These are phyloP conservation scores for Cladosporium cucumerinum DNA, from an alignment of 2,329 filamentous ascomycete species.

Conservation along the genomic window DNA sequence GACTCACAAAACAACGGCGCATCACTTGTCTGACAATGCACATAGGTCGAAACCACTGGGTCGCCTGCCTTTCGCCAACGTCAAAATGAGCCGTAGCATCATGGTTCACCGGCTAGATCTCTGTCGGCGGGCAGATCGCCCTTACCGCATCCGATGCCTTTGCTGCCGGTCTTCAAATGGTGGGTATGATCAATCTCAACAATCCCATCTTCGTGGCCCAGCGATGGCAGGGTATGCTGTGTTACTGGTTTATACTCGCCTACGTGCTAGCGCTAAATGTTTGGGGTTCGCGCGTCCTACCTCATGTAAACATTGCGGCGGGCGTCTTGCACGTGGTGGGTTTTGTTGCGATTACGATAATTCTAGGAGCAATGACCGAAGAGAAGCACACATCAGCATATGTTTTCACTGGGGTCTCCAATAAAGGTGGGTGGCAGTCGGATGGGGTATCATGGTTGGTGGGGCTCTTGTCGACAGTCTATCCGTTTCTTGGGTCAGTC, in stretches of 20 bases:
- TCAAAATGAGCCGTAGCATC: conserved; percentile 37
- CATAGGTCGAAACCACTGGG: conserved; percentile 48
- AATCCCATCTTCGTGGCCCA: conserved; percentile 24
- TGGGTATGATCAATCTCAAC: conserved; percentile 30
- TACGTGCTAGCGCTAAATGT: conserved; percentile 43
- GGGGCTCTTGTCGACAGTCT: conserved; percentile 35
- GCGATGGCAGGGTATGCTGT: conserved; percentile 49
- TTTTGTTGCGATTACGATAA: conserved; percentile 51
- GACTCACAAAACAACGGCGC: background rate
- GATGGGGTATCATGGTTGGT: conserved; percentile 45
- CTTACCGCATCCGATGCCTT: conserved; percentile 22
- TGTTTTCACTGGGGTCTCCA: conserved; percentile 43
- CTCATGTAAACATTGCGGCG: conserved; percentile 47
- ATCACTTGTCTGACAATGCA: background rate
- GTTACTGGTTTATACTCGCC: conserved; percentile 44
- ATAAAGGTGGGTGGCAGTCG: conserved; percentile 44
- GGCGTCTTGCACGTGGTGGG: conserved; percentile 51
- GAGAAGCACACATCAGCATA: conserved; percentile 38
- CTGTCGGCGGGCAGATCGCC: conserved; percentile 22
- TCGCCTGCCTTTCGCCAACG: conserved; percentile 39
- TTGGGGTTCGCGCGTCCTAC: conserved; percentile 41
- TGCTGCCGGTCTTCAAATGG: conserved; percentile 18
- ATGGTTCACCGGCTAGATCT: conserved; percentile 36
- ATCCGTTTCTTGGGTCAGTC: conserved; percentile 22
- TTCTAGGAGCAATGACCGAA: conserved; percentile 34